A percentile compares a stretch with the other conserved stretches of the same genome.
Conservation (phyloP, 306 rosid genomes). For the Delonix regia region DNA sequence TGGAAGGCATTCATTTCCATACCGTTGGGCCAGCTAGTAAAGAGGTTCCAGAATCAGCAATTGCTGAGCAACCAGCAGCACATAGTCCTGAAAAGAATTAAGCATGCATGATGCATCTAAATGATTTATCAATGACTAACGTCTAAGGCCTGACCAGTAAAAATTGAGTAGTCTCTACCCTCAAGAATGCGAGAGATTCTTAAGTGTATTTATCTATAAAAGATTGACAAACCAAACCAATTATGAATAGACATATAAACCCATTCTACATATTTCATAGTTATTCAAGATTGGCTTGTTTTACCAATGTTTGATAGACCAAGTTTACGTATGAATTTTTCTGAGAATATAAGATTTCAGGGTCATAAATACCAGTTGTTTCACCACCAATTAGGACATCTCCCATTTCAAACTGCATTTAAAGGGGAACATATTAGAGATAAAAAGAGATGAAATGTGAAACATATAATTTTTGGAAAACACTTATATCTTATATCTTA, state of each 20-base stretch:
- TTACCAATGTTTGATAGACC: background rate
- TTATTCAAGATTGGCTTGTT: background rate
- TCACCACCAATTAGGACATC: slow-evolving; percentile 39
- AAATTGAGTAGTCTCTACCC: background rate
- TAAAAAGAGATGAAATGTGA: background rate
- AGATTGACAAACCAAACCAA: background rate
- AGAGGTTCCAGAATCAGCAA: slow-evolving; percentile 50
- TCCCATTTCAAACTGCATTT: slow-evolving; percentile 44
- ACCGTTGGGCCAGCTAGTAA: slow-evolving; percentile 49
- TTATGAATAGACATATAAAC: background rate
- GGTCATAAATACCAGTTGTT: slow-evolving; percentile 42
- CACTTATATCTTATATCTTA: too few species aligned
- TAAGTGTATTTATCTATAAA: background rate
- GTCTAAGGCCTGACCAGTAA: background rate
- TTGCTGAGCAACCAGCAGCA: slow-evolving; percentile 43
- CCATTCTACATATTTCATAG: background rate
- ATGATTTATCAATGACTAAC: background rate
- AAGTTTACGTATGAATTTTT: background rate
- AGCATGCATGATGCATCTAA: background rate
- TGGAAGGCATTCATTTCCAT: slow-evolving; percentile 20
- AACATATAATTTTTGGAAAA: background rate
- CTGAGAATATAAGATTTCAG: background rate
- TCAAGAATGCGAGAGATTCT: background rate
- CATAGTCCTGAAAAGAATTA: slow-evolving; percentile 38
- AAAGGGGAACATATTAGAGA: background rate